A percentile compares a stretch with the other conserved stretches of the same genome.
phyloP scores from a whole-genome alignment of 2,329 filamentous ascomycete genomes.

The Colletotrichum karsti region DNA sequence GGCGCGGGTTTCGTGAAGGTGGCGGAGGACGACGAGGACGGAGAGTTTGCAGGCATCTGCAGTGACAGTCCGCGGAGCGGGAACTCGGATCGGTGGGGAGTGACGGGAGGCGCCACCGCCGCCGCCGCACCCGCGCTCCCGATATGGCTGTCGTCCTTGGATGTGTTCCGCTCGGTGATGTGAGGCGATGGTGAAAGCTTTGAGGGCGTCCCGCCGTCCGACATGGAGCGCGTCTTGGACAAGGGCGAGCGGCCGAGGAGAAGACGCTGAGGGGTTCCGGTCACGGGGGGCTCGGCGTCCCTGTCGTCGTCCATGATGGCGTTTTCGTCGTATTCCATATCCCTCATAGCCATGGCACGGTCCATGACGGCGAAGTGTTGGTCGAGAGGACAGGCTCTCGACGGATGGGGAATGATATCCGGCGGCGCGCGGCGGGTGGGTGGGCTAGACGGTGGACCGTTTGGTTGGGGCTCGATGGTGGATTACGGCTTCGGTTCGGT shows the following conservation, averaged over 20 bases:
- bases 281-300: constrained; percentile 3
- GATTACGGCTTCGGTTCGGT: neutral
- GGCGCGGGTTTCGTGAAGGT: constrained; percentile 66
- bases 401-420: constrained; percentile 1
- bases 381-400: constrained; percentile 5
- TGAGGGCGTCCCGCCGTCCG: constrained; percentile 68
- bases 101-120: constrained; percentile 60
- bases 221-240: constrained; percentile 69
- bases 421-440: constrained; percentile 2
- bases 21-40: constrained; percentile 34
- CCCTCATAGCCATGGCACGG: constrained; percentile 23
- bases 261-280: constrained; percentile 17
- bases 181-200: constrained; percentile 67
- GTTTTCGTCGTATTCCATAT: constrained; percentile 40
- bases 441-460: constrained; percentile 17
- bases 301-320: constrained; percentile 42
- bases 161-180: constrained; percentile 63
- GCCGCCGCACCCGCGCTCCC: constrained; percentile 38
- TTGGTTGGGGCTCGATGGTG: constrained; percentile 1
- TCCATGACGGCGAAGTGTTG: constrained; percentile 6
- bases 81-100: constrained; percentile 75
- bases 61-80: constrained; percentile 72
- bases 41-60: constrained; percentile 69
- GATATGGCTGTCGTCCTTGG: constrained; percentile 74
- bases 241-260: constrained; percentile 45